Conservation (phyloP, 2,329 filamentous ascomycete species). For the Aspergillus eucalypticola region DNA sequence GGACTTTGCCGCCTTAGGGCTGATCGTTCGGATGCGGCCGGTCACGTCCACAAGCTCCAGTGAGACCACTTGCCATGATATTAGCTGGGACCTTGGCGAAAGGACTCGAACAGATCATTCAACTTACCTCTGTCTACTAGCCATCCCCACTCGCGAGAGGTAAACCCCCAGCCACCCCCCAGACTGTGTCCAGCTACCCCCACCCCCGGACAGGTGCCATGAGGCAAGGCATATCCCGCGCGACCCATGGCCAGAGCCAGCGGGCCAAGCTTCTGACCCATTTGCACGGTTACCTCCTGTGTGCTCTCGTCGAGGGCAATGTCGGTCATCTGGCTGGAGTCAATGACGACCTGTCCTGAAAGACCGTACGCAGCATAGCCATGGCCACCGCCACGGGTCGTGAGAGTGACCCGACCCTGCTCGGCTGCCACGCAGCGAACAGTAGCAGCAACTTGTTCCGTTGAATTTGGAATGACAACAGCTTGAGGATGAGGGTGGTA, state of each 20-base stretch:
- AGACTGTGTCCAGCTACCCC: constrained; percentile 9
- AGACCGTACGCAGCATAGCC: constrained; percentile 13
- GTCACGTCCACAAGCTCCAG: background rate
- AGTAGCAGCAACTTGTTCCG: constrained; percentile 6
- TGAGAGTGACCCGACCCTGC: constrained; percentile 8
- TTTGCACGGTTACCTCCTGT: background rate
- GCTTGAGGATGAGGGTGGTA: constrained; percentile 5
- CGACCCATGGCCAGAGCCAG: constrained; percentile 6
- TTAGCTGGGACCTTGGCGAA: background rate
- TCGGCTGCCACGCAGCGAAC: constrained; percentile 8
- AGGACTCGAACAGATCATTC: background rate
- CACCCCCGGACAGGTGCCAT: constrained; percentile 9
- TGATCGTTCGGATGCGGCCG: background rate
- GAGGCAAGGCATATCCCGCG: constrained; percentile 8
- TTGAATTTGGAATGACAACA: constrained; percentile 4
- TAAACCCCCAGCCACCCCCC: constrained; percentile 10
- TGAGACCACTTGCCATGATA: background rate
- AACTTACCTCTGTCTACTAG: constrained; percentile 10
- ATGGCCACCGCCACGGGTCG: constrained; percentile 10
- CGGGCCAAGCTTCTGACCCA: background rate
- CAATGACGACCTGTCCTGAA: constrained; percentile 6
- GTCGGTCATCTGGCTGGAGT: constrained; percentile 5
- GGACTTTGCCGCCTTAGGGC: background rate
- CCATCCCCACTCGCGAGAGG: constrained; percentile 12
- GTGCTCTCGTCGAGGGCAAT: background rate